Evolutionary conservation across 192 early-diverging fungal species (phyloP).

Genomic region (Nowakowskiella sp.): DNA sequence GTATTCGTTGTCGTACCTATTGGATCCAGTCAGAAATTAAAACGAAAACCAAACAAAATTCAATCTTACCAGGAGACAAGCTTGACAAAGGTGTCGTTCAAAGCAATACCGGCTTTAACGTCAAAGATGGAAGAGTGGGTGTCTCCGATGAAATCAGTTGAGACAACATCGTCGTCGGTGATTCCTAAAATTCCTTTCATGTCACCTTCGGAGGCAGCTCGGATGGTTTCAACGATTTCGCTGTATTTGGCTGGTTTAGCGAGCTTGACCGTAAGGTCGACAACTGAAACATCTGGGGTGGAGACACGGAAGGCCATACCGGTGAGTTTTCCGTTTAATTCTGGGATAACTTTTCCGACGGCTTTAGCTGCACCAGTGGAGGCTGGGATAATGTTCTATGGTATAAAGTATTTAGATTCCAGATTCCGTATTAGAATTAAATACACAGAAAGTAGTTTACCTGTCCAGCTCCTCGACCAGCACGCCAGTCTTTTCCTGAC

Average conservation of each 20-base stretch:
- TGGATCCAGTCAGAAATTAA: background rate
- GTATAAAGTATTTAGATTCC: background rate
- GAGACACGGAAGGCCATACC: conserved; percentile 98
- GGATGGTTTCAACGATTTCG: conserved; percentile 79
- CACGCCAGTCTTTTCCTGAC: conserved; percentile 95
- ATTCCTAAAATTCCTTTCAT: conserved; percentile 87
- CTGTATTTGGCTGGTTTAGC: conserved; percentile 85
- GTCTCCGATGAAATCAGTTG: conserved; percentile 91
- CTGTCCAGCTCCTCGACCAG: conserved; percentile 88
- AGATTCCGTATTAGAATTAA: background rate
- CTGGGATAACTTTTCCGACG: conserved; percentile 94
- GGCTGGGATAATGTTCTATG: conserved; percentile 93
- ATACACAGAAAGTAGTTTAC: conserved; percentile 1
- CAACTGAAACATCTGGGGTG: conserved; percentile 90
- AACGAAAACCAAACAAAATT: background rate
- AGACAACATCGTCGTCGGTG: conserved; percentile 94
- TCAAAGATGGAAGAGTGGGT: conserved; percentile 89
- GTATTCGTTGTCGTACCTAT: conserved; percentile 47
- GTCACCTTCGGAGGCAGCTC: conserved; percentile 70
- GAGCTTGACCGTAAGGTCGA: conserved; percentile 91
- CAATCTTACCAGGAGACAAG: conserved; percentile 85
- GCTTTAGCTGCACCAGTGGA: conserved; percentile 98
- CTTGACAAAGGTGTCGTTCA: conserved; percentile 96
- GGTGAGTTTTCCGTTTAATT: conserved; percentile 90
- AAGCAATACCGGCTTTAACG: conserved; percentile 87